phyloP scores from a whole-genome alignment of 1,284 basidiomycete species.

The Schizophyllum amplum region DNA sequence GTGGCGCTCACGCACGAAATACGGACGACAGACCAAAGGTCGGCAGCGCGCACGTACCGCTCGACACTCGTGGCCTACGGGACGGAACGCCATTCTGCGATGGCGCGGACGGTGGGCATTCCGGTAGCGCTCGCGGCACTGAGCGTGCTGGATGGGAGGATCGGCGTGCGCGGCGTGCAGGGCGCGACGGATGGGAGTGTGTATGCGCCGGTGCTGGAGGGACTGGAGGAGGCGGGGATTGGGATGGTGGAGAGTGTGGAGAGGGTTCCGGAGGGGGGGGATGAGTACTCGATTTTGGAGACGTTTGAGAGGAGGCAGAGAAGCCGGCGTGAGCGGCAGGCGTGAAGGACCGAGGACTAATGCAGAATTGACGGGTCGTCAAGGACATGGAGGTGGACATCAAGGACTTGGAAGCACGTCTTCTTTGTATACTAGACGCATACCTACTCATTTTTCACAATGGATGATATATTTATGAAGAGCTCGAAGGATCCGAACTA shows the following conservation, averaged over 20 bases:
- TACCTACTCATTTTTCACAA: not conserved
- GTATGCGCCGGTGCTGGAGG: constrained; percentile 53
- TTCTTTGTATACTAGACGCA: not conserved
- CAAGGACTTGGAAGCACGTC: not conserved
- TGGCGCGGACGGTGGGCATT: constrained; percentile 85
- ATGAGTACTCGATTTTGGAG: not conserved
- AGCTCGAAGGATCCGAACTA: no score
- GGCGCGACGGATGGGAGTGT: constrained; percentile 58
- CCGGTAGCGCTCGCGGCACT: constrained; percentile 78
- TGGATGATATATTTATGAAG: no score
- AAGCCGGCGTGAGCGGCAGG: no score
- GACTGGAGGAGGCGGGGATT: constrained; percentile 55
- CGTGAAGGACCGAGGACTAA: no score
- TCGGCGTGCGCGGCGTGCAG: constrained; percentile 53
- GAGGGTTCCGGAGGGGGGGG: not conserved
- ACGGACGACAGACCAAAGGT: not conserved
- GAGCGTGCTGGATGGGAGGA: constrained; percentile 62
- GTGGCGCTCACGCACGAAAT: constrained; percentile 86
- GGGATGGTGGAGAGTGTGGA: constrained; percentile 50
- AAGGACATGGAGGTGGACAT: no score
- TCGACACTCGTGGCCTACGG: constrained; percentile 75
- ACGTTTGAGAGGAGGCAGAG: not conserved
- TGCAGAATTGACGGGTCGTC: no score
- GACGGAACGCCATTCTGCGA: constrained; percentile 59
- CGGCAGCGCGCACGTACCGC: constrained; percentile 48